These are phyloP conservation scores for Usnea hakonensis DNA, from an alignment of 495 filamentous ascomycete genomes.

Conservation along the genomic window DNA sequence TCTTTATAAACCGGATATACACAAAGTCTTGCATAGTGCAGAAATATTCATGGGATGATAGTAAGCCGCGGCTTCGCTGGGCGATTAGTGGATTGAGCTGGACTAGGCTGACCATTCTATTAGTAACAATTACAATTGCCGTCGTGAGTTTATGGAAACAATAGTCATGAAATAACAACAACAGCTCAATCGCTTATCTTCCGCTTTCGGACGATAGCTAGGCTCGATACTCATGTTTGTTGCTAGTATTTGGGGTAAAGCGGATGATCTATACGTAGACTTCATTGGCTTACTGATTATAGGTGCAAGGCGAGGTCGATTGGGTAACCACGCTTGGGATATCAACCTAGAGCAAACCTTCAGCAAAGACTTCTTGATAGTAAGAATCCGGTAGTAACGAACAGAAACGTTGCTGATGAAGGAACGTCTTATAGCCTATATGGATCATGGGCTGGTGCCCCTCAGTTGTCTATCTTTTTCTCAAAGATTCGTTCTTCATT, in stretches of 20 bases:
- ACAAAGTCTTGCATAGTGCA: constrained; percentile 5
- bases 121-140: neutral
- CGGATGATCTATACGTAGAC: neutral
- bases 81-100: too few species aligned
- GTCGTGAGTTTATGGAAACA: constrained; percentile 6
- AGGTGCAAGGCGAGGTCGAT: neutral
- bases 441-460: neutral
- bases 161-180: too few species aligned
- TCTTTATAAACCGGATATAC: constrained; percentile 7
- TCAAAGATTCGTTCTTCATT: constrained; percentile 20
- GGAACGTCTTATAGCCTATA: neutral
- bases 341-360: neutral
- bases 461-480: constrained; percentile 6
- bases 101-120: neutral
- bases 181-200: too few species aligned
- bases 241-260: neutral
- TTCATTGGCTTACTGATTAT: neutral
- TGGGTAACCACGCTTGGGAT: constrained; percentile 6
- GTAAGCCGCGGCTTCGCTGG: neutral
- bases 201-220: too few species aligned
- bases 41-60: constrained; percentile 12
- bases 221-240: too few species aligned
- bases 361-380: neutral
- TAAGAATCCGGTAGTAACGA: neutral
- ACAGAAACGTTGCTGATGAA: neutral